A percentile compares a stretch with the other conserved stretches of the same genome.
These are phyloP conservation scores for Rhytidhysteron rufulum DNA, from an alignment of 2,329 filamentous ascomycete species.

Conservation along the genomic window DNA sequence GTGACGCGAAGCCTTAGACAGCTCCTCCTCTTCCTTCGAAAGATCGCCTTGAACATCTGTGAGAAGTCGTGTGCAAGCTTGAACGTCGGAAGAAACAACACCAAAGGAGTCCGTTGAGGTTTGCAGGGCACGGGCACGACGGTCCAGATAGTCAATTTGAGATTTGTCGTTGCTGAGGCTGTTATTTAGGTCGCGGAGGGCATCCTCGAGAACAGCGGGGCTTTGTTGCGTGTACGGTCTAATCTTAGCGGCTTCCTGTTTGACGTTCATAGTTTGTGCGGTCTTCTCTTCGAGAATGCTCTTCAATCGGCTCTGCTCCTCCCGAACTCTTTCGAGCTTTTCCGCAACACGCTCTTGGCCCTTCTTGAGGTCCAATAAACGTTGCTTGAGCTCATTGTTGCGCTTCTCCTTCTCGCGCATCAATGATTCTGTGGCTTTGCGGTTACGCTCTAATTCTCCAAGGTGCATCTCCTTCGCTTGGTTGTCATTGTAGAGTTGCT, in stretches of 20 bases:
- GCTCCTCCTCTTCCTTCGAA: conserved; percentile 86
- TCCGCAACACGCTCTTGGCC: conserved; percentile 80
- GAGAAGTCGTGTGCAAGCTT: conserved; percentile 81
- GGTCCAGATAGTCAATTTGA: conserved; percentile 83
- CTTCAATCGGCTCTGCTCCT: conserved; percentile 73
- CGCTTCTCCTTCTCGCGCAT: conserved; percentile 80
- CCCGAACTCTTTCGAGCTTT: conserved; percentile 77
- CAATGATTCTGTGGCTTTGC: conserved; percentile 74
- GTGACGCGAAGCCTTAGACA: conserved; percentile 73
- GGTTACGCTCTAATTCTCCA: conserved; percentile 74
- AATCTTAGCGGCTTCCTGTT: conserved; percentile 84
- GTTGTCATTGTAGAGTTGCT: conserved; percentile 79
- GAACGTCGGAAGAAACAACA: conserved; percentile 79
- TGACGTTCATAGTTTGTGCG: conserved; percentile 64
- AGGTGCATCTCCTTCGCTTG: conserved; percentile 79
- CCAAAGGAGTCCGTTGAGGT: conserved; percentile 88
- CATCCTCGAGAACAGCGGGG: conserved; percentile 75
- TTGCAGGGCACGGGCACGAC: conserved; percentile 81
- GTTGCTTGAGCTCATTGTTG: conserved; percentile 82
- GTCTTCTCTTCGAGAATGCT: conserved; percentile 68
- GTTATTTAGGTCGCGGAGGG: conserved; percentile 75
- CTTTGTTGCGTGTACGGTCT: conserved; percentile 90
- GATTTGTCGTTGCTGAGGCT: conserved; percentile 73
- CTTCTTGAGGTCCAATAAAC: conserved; percentile 73
- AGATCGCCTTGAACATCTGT: conserved; percentile 84